Conservation (phyloP, 345 rosid species). For the Alliaria petiolata region DNA sequence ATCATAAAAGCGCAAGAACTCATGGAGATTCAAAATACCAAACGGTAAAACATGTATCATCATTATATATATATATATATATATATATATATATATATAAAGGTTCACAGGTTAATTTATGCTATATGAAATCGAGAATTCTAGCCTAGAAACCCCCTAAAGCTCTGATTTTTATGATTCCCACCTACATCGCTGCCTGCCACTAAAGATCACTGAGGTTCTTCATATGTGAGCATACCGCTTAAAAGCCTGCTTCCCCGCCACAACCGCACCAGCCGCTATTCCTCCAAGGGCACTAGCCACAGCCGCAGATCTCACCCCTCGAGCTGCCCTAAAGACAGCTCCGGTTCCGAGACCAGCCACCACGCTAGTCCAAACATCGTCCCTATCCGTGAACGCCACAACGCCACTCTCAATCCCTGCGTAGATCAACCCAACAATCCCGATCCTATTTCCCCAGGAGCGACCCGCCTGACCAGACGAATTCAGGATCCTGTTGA, state of each 20-base stretch:
- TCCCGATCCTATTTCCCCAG: slow-evolving; percentile 75
- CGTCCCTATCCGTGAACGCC: slow-evolving; percentile 59
- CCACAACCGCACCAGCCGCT: slow-evolving; percentile 68
- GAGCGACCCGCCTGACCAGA: slow-evolving; percentile 69
- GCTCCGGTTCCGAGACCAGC: slow-evolving; percentile 91
- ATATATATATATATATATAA: background rate
- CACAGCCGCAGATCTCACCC: slow-evolving; percentile 86
- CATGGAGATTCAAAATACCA: background rate
- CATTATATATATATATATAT: background rate
- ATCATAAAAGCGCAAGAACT: background rate
- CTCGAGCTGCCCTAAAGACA: slow-evolving; percentile 77
- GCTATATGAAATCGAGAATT: background rate
- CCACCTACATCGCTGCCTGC: background rate
- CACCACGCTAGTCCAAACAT: slow-evolving; percentile 82
- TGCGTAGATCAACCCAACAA: slow-evolving; percentile 73
- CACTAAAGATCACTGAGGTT: background rate
- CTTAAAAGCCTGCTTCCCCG: slow-evolving; percentile 70
- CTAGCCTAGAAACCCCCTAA: background rate
- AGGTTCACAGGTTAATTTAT: background rate
- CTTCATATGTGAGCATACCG: slow-evolving; percentile 66
- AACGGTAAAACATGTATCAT: background rate
- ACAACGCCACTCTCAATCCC: slow-evolving; percentile 70
- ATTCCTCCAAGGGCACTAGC: slow-evolving; percentile 84
- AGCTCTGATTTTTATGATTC: slow-evolving; percentile 8
- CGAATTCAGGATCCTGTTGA: slow-evolving; percentile 64